Percentiles rank a stretch among this genome's conserved stretches.
These are phyloP conservation scores for Trichothecium roseum DNA, from an alignment of 2,329 filamentous ascomycete genomes.

Conservation along the genomic window DNA sequence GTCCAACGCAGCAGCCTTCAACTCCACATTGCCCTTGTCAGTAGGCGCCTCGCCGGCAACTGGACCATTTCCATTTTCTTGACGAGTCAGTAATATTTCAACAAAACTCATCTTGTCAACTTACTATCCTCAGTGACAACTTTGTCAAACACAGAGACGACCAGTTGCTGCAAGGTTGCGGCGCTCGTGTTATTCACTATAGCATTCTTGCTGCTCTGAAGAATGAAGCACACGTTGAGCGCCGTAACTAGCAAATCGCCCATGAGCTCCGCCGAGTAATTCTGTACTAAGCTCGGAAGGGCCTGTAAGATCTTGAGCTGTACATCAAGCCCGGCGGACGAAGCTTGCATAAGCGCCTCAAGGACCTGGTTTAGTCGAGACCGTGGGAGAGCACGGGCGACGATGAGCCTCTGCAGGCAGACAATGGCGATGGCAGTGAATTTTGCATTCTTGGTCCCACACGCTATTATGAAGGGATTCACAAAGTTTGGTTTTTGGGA, in stretches of 20 bases:
- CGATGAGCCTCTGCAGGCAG: constrained; percentile 80
- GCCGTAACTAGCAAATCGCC: constrained; percentile 73
- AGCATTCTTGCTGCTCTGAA: constrained; percentile 85
- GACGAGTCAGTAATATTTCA: constrained; percentile 8
- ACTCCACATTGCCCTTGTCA: constrained; percentile 51
- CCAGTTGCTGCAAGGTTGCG: constrained; percentile 89
- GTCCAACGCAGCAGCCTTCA: constrained; percentile 72
- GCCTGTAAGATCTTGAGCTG: constrained; percentile 95
- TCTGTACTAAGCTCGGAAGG: constrained; percentile 78
- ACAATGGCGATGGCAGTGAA: constrained; percentile 81
- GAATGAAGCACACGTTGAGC: constrained; percentile 80
- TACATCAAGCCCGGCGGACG: constrained; percentile 72
- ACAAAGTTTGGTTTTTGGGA: constrained; percentile 73
- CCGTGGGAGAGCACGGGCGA: constrained; percentile 68
- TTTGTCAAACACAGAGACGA: constrained; percentile 89
- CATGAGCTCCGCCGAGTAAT: constrained; percentile 73
- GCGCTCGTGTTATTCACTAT: constrained; percentile 94
- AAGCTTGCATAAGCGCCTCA: constrained; percentile 77
- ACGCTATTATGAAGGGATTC: constrained; percentile 89
- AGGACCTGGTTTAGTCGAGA: constrained; percentile 77
- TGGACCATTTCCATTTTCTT: constrained; percentile 37
- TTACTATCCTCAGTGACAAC: constrained; percentile 71
- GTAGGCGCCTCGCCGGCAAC: constrained; percentile 57
- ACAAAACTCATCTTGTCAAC: constrained; percentile 14
- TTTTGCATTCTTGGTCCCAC: constrained; percentile 79